Conservation (phyloP, 2,329 filamentous ascomycete species). For the Fusarium nurragi region DNA sequence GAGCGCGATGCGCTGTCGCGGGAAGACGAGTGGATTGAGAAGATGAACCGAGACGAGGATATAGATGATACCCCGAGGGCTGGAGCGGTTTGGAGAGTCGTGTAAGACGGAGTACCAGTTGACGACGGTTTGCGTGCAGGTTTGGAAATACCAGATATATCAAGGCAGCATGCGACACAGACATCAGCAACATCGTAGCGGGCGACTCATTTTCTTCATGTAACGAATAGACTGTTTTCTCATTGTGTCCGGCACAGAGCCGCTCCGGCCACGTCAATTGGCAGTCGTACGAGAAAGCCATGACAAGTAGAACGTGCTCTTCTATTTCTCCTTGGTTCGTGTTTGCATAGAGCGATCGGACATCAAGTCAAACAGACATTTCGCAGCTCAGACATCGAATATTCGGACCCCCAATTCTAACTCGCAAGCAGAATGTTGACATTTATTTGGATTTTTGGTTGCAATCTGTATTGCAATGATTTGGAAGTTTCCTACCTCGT, state of each 20-base stretch:
- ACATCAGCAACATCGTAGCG: constrained; percentile 21
- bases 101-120: constrained; percentile 33
- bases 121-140: background rate
- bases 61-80: constrained; percentile 51
- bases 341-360: constrained; percentile 19
- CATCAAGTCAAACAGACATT: constrained; percentile 15
- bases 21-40: constrained; percentile 68
- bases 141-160: constrained; percentile 5
- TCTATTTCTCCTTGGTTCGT: constrained; percentile 4
- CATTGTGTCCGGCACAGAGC: constrained; percentile 2
- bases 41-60: constrained; percentile 58
- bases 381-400: constrained; percentile 5
- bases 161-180: constrained; percentile 4
- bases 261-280: constrained; percentile 11
- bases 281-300: background rate
- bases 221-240: constrained; percentile 24
- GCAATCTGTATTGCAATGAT: constrained; percentile 23
- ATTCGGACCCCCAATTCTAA: constrained; percentile 30
- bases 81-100: constrained; percentile 60
- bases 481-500: constrained; percentile 21
- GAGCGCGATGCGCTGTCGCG: constrained; percentile 64
- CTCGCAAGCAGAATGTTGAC: constrained; percentile 9
- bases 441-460: background rate
- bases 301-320: background rate
- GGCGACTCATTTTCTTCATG: constrained; percentile 16